Percentiles rank a stretch among this genome's conserved stretches.
Conservation (phyloP, 352 stramenopile genomes). For the Globisporangium nagaii region DNA sequence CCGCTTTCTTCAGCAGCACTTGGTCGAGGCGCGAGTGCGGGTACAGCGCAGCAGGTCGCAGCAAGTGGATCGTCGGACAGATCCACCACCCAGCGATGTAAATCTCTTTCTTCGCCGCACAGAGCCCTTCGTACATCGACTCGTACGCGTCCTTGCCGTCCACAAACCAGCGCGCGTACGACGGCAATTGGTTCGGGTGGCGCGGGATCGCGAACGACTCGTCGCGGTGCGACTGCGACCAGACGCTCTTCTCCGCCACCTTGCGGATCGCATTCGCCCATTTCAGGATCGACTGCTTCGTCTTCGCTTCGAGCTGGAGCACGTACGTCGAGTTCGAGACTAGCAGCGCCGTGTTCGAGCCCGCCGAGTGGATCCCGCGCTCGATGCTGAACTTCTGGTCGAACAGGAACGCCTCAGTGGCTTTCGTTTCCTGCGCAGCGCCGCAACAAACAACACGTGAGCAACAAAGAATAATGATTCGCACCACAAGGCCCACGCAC, state of each 20-base stretch:
- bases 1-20: constrained; percentile 60
- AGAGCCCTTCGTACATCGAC: constrained; percentile 67
- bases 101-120: constrained; percentile 73
- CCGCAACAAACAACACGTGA: background rate
- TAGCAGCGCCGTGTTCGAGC: constrained; percentile 70
- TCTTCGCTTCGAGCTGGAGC: constrained; percentile 79
- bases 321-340: constrained; percentile 82
- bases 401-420: constrained; percentile 71
- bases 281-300: constrained; percentile 72
- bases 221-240: constrained; percentile 74
- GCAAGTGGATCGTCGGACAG: constrained; percentile 77
- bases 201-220: constrained; percentile 77
- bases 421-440: constrained; percentile 32
- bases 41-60: constrained; percentile 50
- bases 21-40: constrained; percentile 65
- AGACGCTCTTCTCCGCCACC: constrained; percentile 56
- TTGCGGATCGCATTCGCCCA: constrained; percentile 85
- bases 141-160: constrained; percentile 72
- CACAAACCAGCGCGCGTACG: constrained; percentile 77
- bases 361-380: constrained; percentile 66
- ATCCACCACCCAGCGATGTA: constrained; percentile 91
- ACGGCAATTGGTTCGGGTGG: constrained; percentile 49
- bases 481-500: no score
- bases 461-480: no score
- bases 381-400: constrained; percentile 82